Evolutionary conservation across 495 filamentous ascomycete species (phyloP), one percentile per base, ranked within the genome.

Genomic region (Tuber aestivum): DNA sequence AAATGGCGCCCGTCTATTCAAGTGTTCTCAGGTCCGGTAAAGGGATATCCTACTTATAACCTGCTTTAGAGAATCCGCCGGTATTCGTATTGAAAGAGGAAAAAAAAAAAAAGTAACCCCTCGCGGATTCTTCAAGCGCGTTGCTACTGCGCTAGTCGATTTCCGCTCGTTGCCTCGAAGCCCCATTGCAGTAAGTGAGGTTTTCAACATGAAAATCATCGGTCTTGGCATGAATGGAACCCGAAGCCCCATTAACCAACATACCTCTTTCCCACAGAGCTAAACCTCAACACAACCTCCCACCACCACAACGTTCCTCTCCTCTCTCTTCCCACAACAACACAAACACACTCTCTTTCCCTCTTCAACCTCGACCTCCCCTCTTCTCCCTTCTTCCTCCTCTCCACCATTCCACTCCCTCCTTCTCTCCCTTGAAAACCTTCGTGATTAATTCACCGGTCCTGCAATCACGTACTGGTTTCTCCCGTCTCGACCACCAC

Each of bases 361-460:
- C 78, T 76, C 72, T 70, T 77, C 76, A 73, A 50, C 74, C 69
- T 77, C 75, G 44, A 71, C 74, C 74, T 74, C 74, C 73, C 42
- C 69, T 69, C 75, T 61, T 73, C 71, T 70, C 76, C 75, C 74
- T 78, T 42, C 78, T 72, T 72, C 72, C 72, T 73, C 65, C 18
- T 77, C 79, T 69, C 77, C 41, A 77, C 65, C 77, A 65, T 75
- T 44, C 77, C 68, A 71, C 80, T 84, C 83, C 78, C 82, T 80
- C 77, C 72, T 75, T 74, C 76, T 72, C 75, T 72, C 82, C 83
- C 81, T 83, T 81, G 74, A 79, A 79, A 79, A 79, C 79, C 79
- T 76, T 80, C 82, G 80, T 83, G 82, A 80, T 80, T 75, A 73
- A 75, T 79, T 79, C 74, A 61, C 75, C 78, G 75, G 27, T 65